phyloP scores from a whole-genome alignment of 1,284 basidiomycete genomes.

The Ustilago bromivora region DNA sequence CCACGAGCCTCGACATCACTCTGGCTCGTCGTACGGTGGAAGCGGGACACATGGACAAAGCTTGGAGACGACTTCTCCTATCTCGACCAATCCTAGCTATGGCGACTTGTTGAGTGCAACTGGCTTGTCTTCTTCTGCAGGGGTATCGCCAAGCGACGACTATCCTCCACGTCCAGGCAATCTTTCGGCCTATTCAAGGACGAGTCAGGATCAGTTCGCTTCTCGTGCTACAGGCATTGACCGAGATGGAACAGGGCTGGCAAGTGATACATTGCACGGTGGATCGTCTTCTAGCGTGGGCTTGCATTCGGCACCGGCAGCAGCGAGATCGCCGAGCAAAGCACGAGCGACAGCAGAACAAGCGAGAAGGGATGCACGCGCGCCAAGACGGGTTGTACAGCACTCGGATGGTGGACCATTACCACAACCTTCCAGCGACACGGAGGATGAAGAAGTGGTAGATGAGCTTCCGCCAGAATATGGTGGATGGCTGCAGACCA shows the following conservation, averaged over 20 bases:
- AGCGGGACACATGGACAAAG: slow-evolving; percentile 17
- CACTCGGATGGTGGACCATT: slow-evolving; percentile 52
- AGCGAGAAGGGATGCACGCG: slow-evolving; percentile 24
- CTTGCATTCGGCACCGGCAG: slow-evolving; percentile 21
- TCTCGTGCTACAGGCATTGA: slow-evolving; percentile 8
- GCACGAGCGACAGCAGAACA: slow-evolving; percentile 22
- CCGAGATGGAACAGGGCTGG: neutral
- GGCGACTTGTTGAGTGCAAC: slow-evolving; percentile 38
- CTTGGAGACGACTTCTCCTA: slow-evolving; percentile 39
- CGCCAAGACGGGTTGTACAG: slow-evolving; percentile 32
- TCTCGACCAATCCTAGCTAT: slow-evolving; percentile 37
- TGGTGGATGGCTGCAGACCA: slow-evolving; percentile 46
- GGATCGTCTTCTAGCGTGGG: slow-evolving; percentile 10
- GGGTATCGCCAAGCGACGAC: slow-evolving; percentile 20
- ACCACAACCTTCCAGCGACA: slow-evolving; percentile 45
- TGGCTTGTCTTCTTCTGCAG: slow-evolving; percentile 10
- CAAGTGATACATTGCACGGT: neutral
- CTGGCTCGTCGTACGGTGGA: slow-evolving; percentile 12
- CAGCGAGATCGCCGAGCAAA: slow-evolving; percentile 18
- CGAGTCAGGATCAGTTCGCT: slow-evolving; percentile 28
- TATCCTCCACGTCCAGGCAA: slow-evolving; percentile 22
- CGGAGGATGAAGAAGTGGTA: slow-evolving; percentile 49
- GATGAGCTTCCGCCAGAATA: slow-evolving; percentile 55
- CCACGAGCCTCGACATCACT: slow-evolving; percentile 37
- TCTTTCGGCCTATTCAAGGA: slow-evolving; percentile 20